Conservation (phyloP, 805 yeast genomes). For the Torulaspora gathmanii region DNA sequence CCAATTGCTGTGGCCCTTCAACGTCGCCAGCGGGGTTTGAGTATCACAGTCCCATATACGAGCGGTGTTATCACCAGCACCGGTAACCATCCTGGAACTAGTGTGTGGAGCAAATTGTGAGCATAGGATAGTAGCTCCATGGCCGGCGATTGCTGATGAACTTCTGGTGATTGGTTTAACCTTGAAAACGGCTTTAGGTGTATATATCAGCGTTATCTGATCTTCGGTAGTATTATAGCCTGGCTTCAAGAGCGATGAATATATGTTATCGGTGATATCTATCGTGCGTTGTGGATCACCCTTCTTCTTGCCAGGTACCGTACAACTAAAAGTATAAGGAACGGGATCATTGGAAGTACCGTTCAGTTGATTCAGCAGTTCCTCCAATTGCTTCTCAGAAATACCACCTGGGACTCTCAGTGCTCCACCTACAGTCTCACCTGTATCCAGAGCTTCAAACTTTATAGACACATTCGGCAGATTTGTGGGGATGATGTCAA, state of each 20-base stretch:
- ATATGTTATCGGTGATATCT: conserved; percentile 75
- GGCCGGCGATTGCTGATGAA: conserved; percentile 90
- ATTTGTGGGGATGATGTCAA: conserved; percentile 67
- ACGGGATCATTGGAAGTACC: conserved; percentile 74
- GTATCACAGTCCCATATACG: conserved; percentile 96
- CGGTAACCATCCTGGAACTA: conserved; percentile 81
- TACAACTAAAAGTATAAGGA: conserved; percentile 80
- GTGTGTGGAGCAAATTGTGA: conserved; percentile 92
- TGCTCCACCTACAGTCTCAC: conserved; percentile 77
- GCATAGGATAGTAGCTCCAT: conserved; percentile 87
- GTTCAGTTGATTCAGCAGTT: conserved; percentile 73
- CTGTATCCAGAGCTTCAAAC: conserved; percentile 91
- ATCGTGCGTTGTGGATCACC: conserved; percentile 41
- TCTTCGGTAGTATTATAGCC: conserved; percentile 89
- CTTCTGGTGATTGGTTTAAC: conserved; percentile 89
- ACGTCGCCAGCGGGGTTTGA: conserved; percentile 78
- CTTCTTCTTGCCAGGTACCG: conserved; percentile 41
- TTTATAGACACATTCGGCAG: conserved; percentile 82
- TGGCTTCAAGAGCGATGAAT: conserved; percentile 77
- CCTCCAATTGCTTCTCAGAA: conserved; percentile 80
- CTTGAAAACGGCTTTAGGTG: conserved; percentile 92
- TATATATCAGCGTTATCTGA: conserved; percentile 79
- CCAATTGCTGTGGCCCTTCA: conserved; percentile 88
- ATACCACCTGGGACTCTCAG: conserved; percentile 88
- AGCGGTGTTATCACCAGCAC: conserved; percentile 95